Percentiles rank a stretch among this genome's conserved stretches.
Evolutionary conservation across 1,139 yeast genomes (phyloP).

Genomic region (Geotrichum phurueaensis): DNA sequence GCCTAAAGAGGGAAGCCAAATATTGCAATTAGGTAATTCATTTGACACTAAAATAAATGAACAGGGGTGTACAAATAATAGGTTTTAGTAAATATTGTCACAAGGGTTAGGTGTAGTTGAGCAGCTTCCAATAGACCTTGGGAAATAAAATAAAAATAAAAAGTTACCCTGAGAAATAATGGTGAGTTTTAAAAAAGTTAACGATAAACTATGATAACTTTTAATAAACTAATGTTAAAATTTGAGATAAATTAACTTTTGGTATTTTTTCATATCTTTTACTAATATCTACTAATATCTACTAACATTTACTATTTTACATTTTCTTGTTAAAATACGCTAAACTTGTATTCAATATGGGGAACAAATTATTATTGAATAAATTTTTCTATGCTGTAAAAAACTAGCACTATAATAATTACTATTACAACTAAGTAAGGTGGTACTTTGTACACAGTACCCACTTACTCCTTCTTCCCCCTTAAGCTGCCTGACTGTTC

Average conservation of each 20-base stretch:
- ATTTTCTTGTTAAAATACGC: neutral
- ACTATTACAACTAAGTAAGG: too few species aligned
- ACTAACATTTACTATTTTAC: neutral
- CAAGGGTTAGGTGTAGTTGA: neutral
- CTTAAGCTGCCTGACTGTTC: neutral
- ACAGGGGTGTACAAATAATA: too few species aligned
- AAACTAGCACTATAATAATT: too few species aligned
- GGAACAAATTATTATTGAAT: too few species aligned
- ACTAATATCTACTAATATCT: neutral
- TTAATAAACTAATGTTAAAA: neutral
- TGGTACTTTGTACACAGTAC: too few species aligned
- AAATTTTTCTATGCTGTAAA: too few species aligned
- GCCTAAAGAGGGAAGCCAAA: neutral
- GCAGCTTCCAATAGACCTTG: neutral
- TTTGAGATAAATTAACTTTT: neutral
- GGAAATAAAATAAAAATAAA: neutral
- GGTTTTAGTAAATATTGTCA: neutral
- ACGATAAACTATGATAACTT: neutral
- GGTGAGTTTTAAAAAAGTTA: neutral
- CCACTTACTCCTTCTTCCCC: neutral
- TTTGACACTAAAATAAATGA: too few species aligned
- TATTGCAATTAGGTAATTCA: too few species aligned
- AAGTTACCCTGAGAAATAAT: neutral
- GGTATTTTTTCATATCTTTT: neutral
- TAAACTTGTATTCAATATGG: too few species aligned